Percentiles rank a stretch among this genome's conserved stretches.
Conservation (phyloP, 768 basidiomycete genomes). For the Xerocomellus intermedius region DNA sequence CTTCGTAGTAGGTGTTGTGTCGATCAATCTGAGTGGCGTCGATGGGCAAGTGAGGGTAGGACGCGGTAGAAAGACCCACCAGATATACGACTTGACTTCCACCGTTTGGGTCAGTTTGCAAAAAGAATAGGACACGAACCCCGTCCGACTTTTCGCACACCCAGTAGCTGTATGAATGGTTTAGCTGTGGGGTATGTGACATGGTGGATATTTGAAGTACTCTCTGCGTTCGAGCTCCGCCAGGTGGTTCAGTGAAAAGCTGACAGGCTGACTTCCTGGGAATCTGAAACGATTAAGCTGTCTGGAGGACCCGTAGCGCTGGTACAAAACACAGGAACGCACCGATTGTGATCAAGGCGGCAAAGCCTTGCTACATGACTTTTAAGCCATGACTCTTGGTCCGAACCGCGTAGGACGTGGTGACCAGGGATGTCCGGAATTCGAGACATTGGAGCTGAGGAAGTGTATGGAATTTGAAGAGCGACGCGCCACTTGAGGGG, state of each 20-base stretch:
- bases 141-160: conserved; percentile 99
- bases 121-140: conserved; percentile 81
- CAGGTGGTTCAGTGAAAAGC: conserved; percentile 72
- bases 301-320: not conserved
- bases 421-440: conserved; percentile 73
- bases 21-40: conserved; percentile 76
- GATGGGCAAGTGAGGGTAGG: not conserved
- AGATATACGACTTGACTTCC: conserved; percentile 67
- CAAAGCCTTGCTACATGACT: conserved; percentile 63
- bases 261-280: conserved; percentile 95
- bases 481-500: not conserved
- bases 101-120: conserved; percentile 55
- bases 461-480: not conserved
- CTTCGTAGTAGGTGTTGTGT: conserved; percentile 79
- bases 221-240: conserved; percentile 79
- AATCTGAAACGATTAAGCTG: conserved; percentile 52
- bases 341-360: conserved; percentile 64
- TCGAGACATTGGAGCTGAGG: conserved; percentile 40
- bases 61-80: conserved; percentile 44
- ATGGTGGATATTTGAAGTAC: conserved; percentile 38
- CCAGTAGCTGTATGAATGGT: conserved; percentile 71
- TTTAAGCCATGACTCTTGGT: conserved; percentile 67
- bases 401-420: conserved; percentile 51
- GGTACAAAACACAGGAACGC: conserved; percentile 19
- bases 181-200: conserved; percentile 11